Base-by-base conservation (phyloP, 345 rosid genomes). In the Gossypium rotundifolium region DNA sequence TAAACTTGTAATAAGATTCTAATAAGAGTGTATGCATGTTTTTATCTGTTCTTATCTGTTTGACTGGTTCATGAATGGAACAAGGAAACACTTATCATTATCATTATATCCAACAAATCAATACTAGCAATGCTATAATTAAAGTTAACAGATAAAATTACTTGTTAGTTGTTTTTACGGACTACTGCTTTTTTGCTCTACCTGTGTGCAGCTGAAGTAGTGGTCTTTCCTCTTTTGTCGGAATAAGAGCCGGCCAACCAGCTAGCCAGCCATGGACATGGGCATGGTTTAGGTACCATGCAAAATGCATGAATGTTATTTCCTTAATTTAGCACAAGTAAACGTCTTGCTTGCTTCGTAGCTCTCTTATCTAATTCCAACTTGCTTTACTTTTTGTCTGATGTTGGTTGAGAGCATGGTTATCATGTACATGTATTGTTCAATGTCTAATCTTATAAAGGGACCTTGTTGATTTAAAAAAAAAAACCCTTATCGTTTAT, bases 261-360 rank as follows among this genome's bases (percentile, higher is more conserved):
- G 62, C 62, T 29, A 20, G 62, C 62, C 62, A 20, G 62, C 62
- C 16, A 22, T 13, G 14, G 49, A 29, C 40, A 38, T 27, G 0
- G 6, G 25, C 82, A 82, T 80, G 81, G 83, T 82, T 84, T 78
- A 65, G 76, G 71, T 76, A 76, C 84, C 84, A 76, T 80, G 75
- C 60, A 55, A 11, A 55, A 55, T 55, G 59, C 18, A 54, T 54
- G 20, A 54, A 54, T 54, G 59, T 2, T 54, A 9, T 54, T 54
- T 33, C 59, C 60, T 55, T 58, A 10, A 22, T 54, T 54, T 17
- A 10, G 3, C 9, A 20, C 2, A 58, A 4, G 62, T 2, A 22
- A 22, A 58, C 4, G 16, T 1, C 29, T 23, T 58, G 62, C 62
- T 58, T 23, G 33, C 11, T 57, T 20, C 11, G 13, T 57, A 57